Base-by-base conservation (phyloP, 345 rosid species). In the Euclidium syriacum region DNA sequence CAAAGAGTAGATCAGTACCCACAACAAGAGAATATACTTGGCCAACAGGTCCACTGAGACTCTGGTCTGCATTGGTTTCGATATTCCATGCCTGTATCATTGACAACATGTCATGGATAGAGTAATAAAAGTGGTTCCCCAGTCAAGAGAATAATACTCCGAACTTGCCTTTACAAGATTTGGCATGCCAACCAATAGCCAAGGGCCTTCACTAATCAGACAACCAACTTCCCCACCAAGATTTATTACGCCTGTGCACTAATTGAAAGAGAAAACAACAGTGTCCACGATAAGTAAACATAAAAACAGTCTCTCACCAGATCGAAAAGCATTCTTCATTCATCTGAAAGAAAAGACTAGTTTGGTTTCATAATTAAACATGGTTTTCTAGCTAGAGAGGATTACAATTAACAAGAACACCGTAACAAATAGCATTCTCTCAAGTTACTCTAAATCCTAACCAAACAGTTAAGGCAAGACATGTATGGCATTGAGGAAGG, bases 161-260 rank as follows among this genome's bases (percentile, higher is more conserved):
- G 15, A 25, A 34, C 77, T 58, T 76, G 79, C 99, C 99, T 88
- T 95, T 29, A 95, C 84, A 71, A 78, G 32, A 86, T 90, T 85
- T 33, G 87, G 92, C 70, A 88, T 41, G 61, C 99, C 98, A 72
- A 88, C 83, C 73, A 95, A 88, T 32, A 95, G 73, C 98, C 99
- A 90, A 4, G 98, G 95, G 58, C 95, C 95, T 85, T 90, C 99
- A 71, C 67, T 88, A 42, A 95, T 81, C 82, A 95, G 78, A 80
- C 96, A 95, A 26, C 96, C 96, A 52, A 90, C 81, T 71, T 95
- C 96, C 47, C 91, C 95, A 39, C 94, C 95, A 71, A 88, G 80
- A 71, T 74, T 78, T 53, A 79, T 36, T 26, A 81, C 86, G 44
- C 73, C 77, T 62, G 67, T 62, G 77, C 97, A 95, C 98, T 90